Conservation (phyloP, 2,329 filamentous ascomycete species). For the Knufia fluminis region DNA sequence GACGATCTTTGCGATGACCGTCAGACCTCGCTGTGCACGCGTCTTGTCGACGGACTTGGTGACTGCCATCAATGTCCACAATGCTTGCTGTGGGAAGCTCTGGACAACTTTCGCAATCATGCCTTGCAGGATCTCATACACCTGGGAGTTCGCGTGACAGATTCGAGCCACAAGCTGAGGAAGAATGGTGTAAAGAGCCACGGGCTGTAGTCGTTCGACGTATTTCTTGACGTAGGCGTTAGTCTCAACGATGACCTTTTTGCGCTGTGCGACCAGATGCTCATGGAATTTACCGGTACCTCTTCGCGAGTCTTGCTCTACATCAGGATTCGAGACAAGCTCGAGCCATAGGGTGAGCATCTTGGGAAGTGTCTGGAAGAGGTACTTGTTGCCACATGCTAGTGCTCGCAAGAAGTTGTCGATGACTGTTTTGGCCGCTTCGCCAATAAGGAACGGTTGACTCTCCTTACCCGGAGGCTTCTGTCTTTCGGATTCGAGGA, state of each 20-base stretch:
- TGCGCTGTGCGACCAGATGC: constrained; percentile 43
- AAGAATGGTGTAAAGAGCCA: constrained; percentile 52
- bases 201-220: constrained; percentile 44
- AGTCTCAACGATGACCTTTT: constrained; percentile 57
- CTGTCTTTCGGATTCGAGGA: constrained; percentile 77
- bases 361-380: constrained; percentile 88
- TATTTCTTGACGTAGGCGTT: constrained; percentile 74
- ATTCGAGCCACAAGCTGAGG: constrained; percentile 96
- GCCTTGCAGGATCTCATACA: constrained; percentile 65
- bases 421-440: constrained; percentile 78
- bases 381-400: constrained; percentile 83
- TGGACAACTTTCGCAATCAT: constrained; percentile 83
- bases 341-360: constrained; percentile 92
- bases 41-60: constrained; percentile 70
- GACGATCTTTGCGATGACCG: constrained; percentile 34
- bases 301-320: constrained; percentile 43
- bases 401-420: constrained; percentile 88
- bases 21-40: constrained; percentile 47
- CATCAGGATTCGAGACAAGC: constrained; percentile 66
- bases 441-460: constrained; percentile 67
- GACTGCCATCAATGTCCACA: constrained; percentile 85
- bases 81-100: constrained; percentile 76
- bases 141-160: constrained; percentile 68
- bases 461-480: constrained; percentile 68
- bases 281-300: constrained; percentile 40